phyloP scores from a whole-genome alignment of 1,139 yeast genomes.

The Geotrichum australiense region DNA sequence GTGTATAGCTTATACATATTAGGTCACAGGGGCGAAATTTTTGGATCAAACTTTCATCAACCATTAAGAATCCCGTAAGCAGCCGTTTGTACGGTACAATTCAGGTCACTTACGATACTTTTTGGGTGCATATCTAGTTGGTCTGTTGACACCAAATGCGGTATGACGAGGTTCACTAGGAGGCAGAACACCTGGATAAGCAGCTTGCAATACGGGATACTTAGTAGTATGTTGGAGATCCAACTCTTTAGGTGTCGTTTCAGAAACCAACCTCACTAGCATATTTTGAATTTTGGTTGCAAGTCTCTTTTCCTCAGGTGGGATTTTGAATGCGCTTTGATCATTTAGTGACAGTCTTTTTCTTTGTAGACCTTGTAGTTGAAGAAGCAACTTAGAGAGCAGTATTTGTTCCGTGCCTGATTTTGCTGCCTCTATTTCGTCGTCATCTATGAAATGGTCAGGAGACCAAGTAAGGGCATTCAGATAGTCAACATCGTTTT shows the following conservation, averaged over 20 bases:
- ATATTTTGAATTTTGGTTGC: slow-evolving; percentile 48
- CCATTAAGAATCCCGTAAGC: too few relatives aligned
- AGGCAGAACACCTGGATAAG: slow-evolving; percentile 70
- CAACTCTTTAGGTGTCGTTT: slow-evolving; percentile 26
- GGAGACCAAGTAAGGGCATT: slow-evolving; percentile 52
- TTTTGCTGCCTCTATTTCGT: slow-evolving; percentile 45
- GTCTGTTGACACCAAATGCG: slow-evolving; percentile 16
- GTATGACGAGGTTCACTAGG: slow-evolving; percentile 37
- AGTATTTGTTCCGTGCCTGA: slow-evolving; percentile 46
- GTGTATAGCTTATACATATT: too few relatives aligned
- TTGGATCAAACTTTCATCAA: too few relatives aligned
- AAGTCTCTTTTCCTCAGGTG: slow-evolving; percentile 42
- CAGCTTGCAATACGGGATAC: slow-evolving; percentile 66
- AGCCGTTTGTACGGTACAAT: too few relatives aligned
- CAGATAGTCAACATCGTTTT: slow-evolving; percentile 35
- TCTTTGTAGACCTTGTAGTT: slow-evolving; percentile 59
- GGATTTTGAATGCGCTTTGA: slow-evolving; percentile 33
- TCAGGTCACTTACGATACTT: slow-evolving; percentile 11
- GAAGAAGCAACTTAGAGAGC: slow-evolving; percentile 50
- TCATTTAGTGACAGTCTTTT: slow-evolving; percentile 41
- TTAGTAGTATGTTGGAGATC: slow-evolving; percentile 27
- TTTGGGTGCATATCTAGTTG: slow-evolving; percentile 13
- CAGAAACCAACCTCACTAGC: slow-evolving; percentile 40
- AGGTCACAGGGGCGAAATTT: too few relatives aligned
- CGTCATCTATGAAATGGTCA: slow-evolving; percentile 44